Base-by-base conservation (phyloP, 768 basidiomycete genomes). In the Lepiota brunneoincarnata region DNA sequence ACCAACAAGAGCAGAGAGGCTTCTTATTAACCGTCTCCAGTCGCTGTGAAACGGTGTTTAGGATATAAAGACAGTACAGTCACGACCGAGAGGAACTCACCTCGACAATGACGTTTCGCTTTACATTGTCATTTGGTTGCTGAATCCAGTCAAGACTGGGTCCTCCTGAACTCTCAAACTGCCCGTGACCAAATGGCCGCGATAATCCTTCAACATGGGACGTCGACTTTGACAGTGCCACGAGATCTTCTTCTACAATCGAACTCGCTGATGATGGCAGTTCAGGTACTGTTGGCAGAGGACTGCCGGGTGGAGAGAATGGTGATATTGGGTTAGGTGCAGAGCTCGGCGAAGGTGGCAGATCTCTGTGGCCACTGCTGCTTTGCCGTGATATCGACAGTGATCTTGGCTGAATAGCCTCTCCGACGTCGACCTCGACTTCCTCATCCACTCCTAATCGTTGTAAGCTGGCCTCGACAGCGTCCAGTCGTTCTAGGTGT, bases 401-500 rank as follows among this genome's bases (percentile, higher is more conserved):
- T 39, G 66, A 63, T 49, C 61, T 64, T 6, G 66, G 54, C 23
- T 62, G 59, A 12, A 73, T 70, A 6, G 75, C 70, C 61, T 80
- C 81, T 20, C 80, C 88, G 20, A 91, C 86, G 59, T 91, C 90
- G 6, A 82, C 79, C 50, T 83, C 82, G 57, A 78, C 78, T 26
- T 73, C 67, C 3, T 71, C 78, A 41, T 83, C 82, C 26, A 78
- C 75, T 10, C 83, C 85, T n/a, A 91, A 77, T 43, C 88, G 75
- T 63, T 89, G 85, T 56, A 91, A 66, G 58, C 88, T 83, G 6
- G 89, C 87, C 59, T 92, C 89, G 15, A 89, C 89, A 14, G 82
- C 86, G 64, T 94, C 92, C 42, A 94, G 69, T 42, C 89, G 83
- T 64, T 94, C 92, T 59, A 94, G 76, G 59, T 93, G 91, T 62